phyloP scores from a whole-genome alignment of 495 filamentous ascomycete genomes.

The Clohesyomyces aquaticus region DNA sequence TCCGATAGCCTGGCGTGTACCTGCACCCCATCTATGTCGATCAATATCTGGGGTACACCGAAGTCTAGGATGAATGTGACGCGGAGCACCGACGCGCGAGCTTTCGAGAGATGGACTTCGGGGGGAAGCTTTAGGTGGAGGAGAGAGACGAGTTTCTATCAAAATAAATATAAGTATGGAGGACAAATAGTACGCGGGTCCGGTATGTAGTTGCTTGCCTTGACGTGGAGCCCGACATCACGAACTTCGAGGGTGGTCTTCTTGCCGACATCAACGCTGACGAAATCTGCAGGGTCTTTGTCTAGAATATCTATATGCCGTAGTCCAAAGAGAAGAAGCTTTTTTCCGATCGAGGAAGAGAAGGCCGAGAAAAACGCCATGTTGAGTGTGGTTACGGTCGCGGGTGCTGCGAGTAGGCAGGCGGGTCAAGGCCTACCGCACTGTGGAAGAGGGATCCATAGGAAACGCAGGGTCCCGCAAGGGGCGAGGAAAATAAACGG shows the following conservation, averaged over 20 bases:
- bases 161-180: slow-evolving; percentile 6
- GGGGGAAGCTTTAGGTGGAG: slow-evolving; percentile 66
- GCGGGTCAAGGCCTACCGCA: slow-evolving; percentile 28
- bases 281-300: slow-evolving; percentile 74
- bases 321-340: slow-evolving; percentile 72
- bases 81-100: slow-evolving; percentile 68
- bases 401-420: slow-evolving; percentile 13
- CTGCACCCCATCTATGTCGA: slow-evolving; percentile 77
- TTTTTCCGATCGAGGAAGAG: slow-evolving; percentile 79
- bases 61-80: slow-evolving; percentile 82
- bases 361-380: slow-evolving; percentile 60
- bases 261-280: slow-evolving; percentile 62
- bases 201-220: slow-evolving; percentile 55
- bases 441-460: slow-evolving; percentile 22
- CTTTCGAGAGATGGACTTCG: slow-evolving; percentile 68
- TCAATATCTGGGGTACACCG: slow-evolving; percentile 73
- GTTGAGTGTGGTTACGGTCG: not conserved
- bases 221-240: slow-evolving; percentile 75
- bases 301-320: slow-evolving; percentile 81
- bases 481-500: not conserved
- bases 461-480: not conserved
- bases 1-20: slow-evolving; percentile 57
- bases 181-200: not conserved
- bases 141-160: slow-evolving; percentile 73
- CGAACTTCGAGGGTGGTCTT: slow-evolving; percentile 77